Base-by-base conservation (phyloP, 169 alveolate genomes). In the Cardiosporidium cionae region DNA sequence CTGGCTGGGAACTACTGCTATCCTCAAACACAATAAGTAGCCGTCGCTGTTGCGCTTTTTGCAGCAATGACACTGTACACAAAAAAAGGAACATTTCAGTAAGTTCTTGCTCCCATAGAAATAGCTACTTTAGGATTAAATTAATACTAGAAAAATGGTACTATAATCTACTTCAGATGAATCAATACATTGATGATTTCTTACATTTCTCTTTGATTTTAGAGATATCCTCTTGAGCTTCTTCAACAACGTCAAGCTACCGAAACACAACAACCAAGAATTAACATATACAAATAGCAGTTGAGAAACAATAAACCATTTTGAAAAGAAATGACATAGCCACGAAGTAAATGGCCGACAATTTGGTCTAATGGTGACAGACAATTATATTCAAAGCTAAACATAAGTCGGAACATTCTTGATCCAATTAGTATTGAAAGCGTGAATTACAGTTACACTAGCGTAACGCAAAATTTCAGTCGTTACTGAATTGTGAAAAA, bases 41-140 rank as follows among this genome's bases (percentile, higher is more conserved):
- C 32, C 85, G 70, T 66, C 77, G 70, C 77, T 79, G 85, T 77
- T 79, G 85, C 79, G 58, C 78, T 53, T 73, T 72, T 71, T 73
- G 85, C 31, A 79, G 76, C 78, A 65, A 73, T 22, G 77, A 58
- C 72, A 79, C 78, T 79, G 79, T 7, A 68, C 7, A 44, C 4
- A 52, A 7, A 68, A 5, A 44, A 4, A 5, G 71, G 32, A 28
- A 68, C 74, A 68, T 32, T 31, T 6, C 3, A 7, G 6, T 6
- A 3, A 7, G 7, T 44, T 5, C 22, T 7, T 6, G 34, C 74
- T n/a, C 32, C 5, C 34, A 68, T 22, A 53, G 64, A 63, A 16
- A 63, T 44, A 63, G 69, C 9, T 63, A n/a, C 25, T n/a, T 16
- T 52, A 63, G 68, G 58, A 9, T 9, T 52, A 9, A 63, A n/a